Conservation (phyloP, 2,329 filamentous ascomycete genomes). For the Penicillium sp. region DNA sequence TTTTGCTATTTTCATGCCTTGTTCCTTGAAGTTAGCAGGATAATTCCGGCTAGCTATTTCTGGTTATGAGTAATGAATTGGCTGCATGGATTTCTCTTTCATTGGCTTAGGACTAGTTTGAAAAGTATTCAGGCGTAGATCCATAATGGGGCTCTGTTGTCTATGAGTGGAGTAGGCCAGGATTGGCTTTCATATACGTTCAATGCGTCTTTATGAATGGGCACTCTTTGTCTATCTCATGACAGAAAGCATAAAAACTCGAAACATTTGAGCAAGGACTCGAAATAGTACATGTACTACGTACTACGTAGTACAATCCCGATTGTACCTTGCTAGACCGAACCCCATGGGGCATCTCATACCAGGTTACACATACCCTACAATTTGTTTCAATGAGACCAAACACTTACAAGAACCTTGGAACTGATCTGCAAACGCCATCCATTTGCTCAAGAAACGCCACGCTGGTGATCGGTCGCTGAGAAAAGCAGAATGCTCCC, state of each 20-base stretch:
- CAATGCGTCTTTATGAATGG: neutral
- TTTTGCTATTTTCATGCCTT: neutral
- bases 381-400: neutral
- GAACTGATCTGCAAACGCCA: conserved; percentile 13
- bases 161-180: neutral
- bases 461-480: conserved; percentile 26
- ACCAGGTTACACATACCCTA: neutral
- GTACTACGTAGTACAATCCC: neutral
- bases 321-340: neutral
- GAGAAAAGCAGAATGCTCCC: conserved; percentile 14
- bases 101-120: neutral
- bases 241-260: neutral
- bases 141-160: neutral
- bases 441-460: conserved; percentile 28
- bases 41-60: neutral
- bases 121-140: neutral
- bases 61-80: neutral
- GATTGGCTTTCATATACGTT: neutral
- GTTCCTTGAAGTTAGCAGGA: neutral
- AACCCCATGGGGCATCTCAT: neutral
- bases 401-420: neutral
- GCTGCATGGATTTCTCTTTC: neutral
- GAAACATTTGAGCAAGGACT: neutral
- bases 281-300: neutral
- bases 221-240: neutral